Base-by-base conservation (phyloP, 2,329 filamentous ascomycete genomes). In the Thielaviopsis populi region DNA sequence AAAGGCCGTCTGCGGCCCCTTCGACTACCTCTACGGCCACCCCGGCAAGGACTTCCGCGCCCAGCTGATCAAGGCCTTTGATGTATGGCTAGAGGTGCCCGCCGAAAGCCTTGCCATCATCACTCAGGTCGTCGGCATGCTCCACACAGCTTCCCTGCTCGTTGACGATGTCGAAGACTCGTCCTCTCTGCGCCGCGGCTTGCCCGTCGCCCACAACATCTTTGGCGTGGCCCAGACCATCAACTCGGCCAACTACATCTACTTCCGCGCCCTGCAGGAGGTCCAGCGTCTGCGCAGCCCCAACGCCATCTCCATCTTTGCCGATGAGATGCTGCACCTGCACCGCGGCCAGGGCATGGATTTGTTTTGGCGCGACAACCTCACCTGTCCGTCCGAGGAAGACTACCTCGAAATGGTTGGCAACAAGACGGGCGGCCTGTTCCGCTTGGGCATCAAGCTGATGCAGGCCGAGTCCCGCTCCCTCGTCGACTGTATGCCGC, bases 361-460 rank as follows among this genome's bases (percentile, higher is more conserved):
- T 69, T 80, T 95, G 43, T 94, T 88, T 77, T 95, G 91, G 90
- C 82, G 89, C 65, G 89, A 94, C 74, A 89, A 85, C 30, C 77
- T 94, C 66, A 91, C 86, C 22, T 92, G 88, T 73, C 89, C 89
- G 15, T 88, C 83, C 60, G 89, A 94, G 74, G 88, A 91, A 68
- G 89, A 95, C 75, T 95, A 95, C 75, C 81, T 95, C n/a, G 88
- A 95, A 73, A 95, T 95, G 90, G 89, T 95, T 11, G 83, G 83
- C 69, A 91, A 95, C 76, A 95, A 95, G 76, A 95, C 90, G 0
- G 90, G 89, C 62, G 90, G 90, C 0, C 79, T 96, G 1, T 95
- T 95, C 77, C 81, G 89, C 48, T 76, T 95, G 10, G 88, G 88
- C 48, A 86, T 95, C 72, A 90, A 91, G 75, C 80, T 95, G 37